Base-by-base conservation (phyloP, 2,329 filamentous ascomycete genomes). In the Epichloe uncinata region DNA sequence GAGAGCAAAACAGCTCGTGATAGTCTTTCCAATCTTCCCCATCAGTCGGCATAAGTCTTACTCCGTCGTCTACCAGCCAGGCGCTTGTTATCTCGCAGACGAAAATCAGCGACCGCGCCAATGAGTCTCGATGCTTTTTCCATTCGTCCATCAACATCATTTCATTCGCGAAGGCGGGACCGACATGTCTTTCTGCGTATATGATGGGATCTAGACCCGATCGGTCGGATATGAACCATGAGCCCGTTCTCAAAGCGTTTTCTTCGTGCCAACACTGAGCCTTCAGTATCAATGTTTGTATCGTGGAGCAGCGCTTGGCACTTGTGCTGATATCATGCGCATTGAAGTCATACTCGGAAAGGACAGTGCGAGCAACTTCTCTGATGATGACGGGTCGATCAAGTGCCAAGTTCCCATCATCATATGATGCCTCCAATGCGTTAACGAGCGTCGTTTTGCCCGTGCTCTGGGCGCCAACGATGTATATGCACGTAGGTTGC, bases 171-270 rank as follows among this genome's bases (percentile, higher is more conserved):
- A 15, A 22, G 30, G 43, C 43, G 33, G 43, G 33, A 6, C 43
- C 33, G 33, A 45, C 43, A 15, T 36, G 34, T 11, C 12, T 35
- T 33, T 45, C 43, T 8, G 43, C 33, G 33, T 45, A 45, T 2
- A 45, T 16, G 26, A 45, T 33, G 7, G 43, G 43, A 36, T 45
- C 43, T 6, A 45, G 43, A 9, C 43, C 43, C 12, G 43, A 45
- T 16, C 43, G 43, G 43, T 45, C 43, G 5, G 43, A 45, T 18
- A 45, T 45, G 43, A 45, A 45, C 43, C 43, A 45, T 12, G 43
- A 13, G 33, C 33, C 20, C 12, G 33, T 36, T 5, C 11, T 2
- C 3, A 45, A 33, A 12, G 43, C 43, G 2, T 36, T 5, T 36
- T 26, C n/a, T 13, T 45, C 43, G 1, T 8, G 16, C n/a, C n/a